Evolutionary conservation across 345 rosid species (phyloP), one percentile per base, ranked within the genome.

Genomic region (Linum lewisii): DNA sequence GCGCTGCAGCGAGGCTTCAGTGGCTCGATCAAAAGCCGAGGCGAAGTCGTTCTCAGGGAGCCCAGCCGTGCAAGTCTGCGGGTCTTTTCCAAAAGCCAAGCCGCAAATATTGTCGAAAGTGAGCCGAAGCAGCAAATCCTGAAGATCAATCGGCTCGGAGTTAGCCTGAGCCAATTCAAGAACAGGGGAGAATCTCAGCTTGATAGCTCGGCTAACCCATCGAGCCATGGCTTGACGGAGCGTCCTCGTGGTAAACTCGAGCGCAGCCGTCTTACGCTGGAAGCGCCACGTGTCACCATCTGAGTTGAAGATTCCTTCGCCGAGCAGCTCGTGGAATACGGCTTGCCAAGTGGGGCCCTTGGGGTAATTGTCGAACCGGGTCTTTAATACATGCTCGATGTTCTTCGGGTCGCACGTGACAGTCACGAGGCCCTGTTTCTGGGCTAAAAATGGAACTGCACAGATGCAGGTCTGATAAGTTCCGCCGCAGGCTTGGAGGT

Each of bases 221-320:
- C 98, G 85, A 68, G 88, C 89, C 98, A 92, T 92, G 68, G 98
- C 98, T 58, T 86, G 96, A 60, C 98, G 97, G 18, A 92, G 90
- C 7, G 97, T 92, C 75, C 93, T 70, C 20, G 98, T 92, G 69
- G 98, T 92, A 71, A 92, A 92, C 70, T 92, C 98, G 65, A 92
- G 81, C 5, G 98, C 97, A 22, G 98, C 97, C 4, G 98, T 92
- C 68, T 79, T 92, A n/a, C 98, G 75, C 67, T 92, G 98, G 66
- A 84, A 88, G 50, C 82, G 82, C 98, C 97, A 92, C 76, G 95
- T 86, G 77, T 84, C 89, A 0, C 97, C 95, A 6, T 92, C 97
- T 1, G 97, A 86, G 56, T 92, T 92, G 68, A 92, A 92, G 70
- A 92, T 88, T 36, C 98, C 98, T 63, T 88, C 73, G 11, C 98